phyloP scores from a whole-genome alignment of 2,329 filamentous ascomycete genomes.

The Dendryphion nanum region DNA sequence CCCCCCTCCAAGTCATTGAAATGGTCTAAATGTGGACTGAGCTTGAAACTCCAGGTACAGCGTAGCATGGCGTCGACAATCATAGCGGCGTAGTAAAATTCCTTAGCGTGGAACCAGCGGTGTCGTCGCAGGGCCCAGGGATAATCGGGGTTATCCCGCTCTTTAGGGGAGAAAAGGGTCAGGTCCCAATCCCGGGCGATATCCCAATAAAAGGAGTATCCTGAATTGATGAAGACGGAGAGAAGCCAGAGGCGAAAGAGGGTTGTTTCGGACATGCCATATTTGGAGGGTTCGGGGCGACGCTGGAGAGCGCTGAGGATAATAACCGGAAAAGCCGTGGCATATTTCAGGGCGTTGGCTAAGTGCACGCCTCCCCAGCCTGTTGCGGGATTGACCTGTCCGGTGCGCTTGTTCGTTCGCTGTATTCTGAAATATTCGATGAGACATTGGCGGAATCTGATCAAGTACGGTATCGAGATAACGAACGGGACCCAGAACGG shows the following conservation, averaged over 20 bases:
- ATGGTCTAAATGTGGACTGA: slow-evolving; percentile 77
- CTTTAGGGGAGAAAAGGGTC: slow-evolving; percentile 66
- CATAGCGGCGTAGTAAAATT: slow-evolving; percentile 81
- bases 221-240: slow-evolving; percentile 76
- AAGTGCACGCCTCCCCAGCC: slow-evolving; percentile 85
- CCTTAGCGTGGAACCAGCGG: slow-evolving; percentile 68
- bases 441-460: slow-evolving; percentile 87
- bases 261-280: slow-evolving; percentile 55
- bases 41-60: slow-evolving; percentile 88
- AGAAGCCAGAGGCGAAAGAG: slow-evolving; percentile 61
- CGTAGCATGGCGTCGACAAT: slow-evolving; percentile 75
- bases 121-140: slow-evolving; percentile 75
- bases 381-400: slow-evolving; percentile 40
- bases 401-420: slow-evolving; percentile 46
- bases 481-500: slow-evolving; percentile 77
- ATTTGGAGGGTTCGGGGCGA: slow-evolving; percentile 53
- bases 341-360: slow-evolving; percentile 92
- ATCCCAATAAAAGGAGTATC: slow-evolving; percentile 99
- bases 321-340: slow-evolving; percentile 90
- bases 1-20: slow-evolving; percentile 84
- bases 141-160: slow-evolving; percentile 61
- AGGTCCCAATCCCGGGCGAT: slow-evolving; percentile 96
- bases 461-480: slow-evolving; percentile 77
- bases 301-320: slow-evolving; percentile 74
- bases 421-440: slow-evolving; percentile 80